A percentile compares a stretch with the other conserved stretches of the same genome.
These are phyloP conservation scores for Camellia lanceoleosa DNA, from an alignment of 148 eudicot genomes.

Conservation along the genomic window DNA sequence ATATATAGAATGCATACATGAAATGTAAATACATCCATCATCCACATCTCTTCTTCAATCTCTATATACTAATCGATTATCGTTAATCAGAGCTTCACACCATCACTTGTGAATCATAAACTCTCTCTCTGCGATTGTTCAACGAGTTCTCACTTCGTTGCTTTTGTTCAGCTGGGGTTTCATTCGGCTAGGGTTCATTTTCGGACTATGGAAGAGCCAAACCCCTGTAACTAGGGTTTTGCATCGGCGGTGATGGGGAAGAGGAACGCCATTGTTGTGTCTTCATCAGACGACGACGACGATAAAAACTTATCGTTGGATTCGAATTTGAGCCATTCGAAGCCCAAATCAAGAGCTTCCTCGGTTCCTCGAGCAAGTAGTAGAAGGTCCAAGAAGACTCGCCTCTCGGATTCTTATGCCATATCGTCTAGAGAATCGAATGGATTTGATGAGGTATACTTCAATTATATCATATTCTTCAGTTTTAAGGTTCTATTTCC, in stretches of 20 bases:
- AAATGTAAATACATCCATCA: too few species aligned
- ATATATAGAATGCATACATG: too few species aligned
- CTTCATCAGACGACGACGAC: conserved; percentile 51
- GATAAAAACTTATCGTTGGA: conserved; percentile 17
- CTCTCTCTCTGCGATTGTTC: not conserved
- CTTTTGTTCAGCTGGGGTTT: not conserved
- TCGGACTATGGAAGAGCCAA: not conserved
- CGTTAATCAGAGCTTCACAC: not conserved
- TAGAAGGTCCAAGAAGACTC: conserved; percentile 40
- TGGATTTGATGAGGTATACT: conserved; percentile 43
- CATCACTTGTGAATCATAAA: not conserved
- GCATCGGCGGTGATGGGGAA: conserved; percentile 38
- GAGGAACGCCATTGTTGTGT: conserved; percentile 37
- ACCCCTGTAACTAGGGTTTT: not conserved
- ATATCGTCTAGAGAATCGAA: conserved; percentile 8
- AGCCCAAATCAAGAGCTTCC: conserved; percentile 21
- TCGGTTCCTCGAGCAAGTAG: conserved; percentile 33
- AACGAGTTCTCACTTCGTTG: not conserved
- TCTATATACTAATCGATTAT: not conserved
- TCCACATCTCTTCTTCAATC: not conserved
- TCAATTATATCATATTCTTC: not conserved
- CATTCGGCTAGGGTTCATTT: not conserved
- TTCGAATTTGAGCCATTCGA: conserved; percentile 11
- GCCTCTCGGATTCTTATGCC: conserved; percentile 26
- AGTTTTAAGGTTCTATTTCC: too few species aligned